Base-by-base conservation (phyloP, 23 red algal genomes). In the Gracilaria vermiculophylla region DNA sequence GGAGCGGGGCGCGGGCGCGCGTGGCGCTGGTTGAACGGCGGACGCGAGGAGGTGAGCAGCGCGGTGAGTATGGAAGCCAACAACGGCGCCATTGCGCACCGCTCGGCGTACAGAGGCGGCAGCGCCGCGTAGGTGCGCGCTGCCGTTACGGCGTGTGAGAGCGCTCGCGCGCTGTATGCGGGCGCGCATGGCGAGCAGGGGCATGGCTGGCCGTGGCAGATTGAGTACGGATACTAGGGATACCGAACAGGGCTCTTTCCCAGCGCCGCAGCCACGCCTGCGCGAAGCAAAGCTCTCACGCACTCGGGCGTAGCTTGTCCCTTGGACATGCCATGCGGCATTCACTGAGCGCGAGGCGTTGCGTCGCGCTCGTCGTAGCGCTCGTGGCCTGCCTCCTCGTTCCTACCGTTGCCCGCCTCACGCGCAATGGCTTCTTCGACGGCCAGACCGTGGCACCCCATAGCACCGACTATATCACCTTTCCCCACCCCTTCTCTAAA, bases 11-110 rank as follows among this genome's bases (percentile, higher is more conserved):
- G 11, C 14, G 64, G 20, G 17, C n/a, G 64, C 6, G 10, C 64
- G 3, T 3, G n/a, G 5, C 35, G 64, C 23, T 17, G 4, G 23
- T 60, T 60, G 24, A 29, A 29, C 23, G 55, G 31, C 27, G 55
- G 55, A 44, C 64, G 67, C 2, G 67, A 47, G 8, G 67, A 24
- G 4, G 57, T 49, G 29, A 57, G 60, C 5, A 76, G 28, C 10
- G 77, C 87, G 41, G 76, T 58, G 53, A 58, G 53, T 57, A 91
- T 58, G 21, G 77, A 71, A 24, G 87, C 60, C 54, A 82, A 62
- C 14, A 81, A 62, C 3, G 65, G 87, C 28, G 87, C 53, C 76
- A 80, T 91, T 0, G 17, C 20, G 29, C 16, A 2, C 74, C 3
- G 24, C 65, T 17, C 7, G 19, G 65, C 65, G 65, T 16, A 9